phyloP scores from a whole-genome alignment of 176 grass and related monocot genomes.

The Musa itinerans region DNA sequence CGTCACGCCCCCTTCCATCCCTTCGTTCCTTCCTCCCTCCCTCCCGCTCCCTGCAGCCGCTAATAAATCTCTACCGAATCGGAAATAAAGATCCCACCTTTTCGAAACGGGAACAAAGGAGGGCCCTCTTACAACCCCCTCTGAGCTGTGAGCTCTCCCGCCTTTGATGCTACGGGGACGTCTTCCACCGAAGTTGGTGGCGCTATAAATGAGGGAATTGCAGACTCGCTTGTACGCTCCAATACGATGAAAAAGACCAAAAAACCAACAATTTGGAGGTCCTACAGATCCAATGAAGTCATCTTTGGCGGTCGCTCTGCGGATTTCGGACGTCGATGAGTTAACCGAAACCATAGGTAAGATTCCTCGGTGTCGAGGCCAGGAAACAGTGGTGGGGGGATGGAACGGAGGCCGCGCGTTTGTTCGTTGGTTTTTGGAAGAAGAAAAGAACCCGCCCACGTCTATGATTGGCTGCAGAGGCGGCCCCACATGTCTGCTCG shows the following conservation, averaged over 20 bases:
- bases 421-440: too few species aligned
- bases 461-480: too few species aligned
- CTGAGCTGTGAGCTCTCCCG: constrained; percentile 1
- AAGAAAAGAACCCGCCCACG: too few species aligned
- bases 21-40: background rate
- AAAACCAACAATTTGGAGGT: background rate
- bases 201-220: background rate
- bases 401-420: background rate
- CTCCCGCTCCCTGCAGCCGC: constrained; percentile 11
- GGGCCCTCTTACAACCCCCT: background rate
- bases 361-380: background rate
- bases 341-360: background rate
- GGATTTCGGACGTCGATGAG: background rate
- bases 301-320: background rate
- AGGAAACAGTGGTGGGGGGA: background rate
- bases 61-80: background rate
- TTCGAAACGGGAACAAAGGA: background rate
- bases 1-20: constrained; percentile 47
- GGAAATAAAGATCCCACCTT: background rate
- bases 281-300: background rate
- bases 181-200: background rate
- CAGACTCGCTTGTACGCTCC: background rate
- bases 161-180: background rate
- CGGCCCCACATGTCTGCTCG: too few species aligned
- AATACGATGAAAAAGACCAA: background rate